Evolutionary conservation across 371 early-diverging fungal genomes (phyloP).

Genomic region (Pancytospora philotis): DNA sequence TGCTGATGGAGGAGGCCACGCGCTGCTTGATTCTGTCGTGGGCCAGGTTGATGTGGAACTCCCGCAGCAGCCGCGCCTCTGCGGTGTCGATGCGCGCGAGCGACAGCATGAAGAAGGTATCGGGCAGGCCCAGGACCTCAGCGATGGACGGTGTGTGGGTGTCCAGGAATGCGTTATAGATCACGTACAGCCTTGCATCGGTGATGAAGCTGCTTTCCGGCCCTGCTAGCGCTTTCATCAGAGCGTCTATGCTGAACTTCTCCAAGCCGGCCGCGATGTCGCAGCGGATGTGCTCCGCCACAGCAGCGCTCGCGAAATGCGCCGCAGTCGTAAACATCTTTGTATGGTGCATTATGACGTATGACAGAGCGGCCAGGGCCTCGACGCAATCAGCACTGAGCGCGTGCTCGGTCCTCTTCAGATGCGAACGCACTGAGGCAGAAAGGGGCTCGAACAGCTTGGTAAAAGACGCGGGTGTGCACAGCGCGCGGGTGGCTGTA

Average conservation of each 20-base stretch:
- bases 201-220: neutral
- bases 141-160: neutral
- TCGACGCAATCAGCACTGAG: neutral
- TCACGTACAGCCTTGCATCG: neutral
- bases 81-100: slow-evolving; percentile 4
- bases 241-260: neutral
- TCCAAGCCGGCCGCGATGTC: neutral
- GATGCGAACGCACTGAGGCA: too few species aligned
- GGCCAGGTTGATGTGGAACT: neutral
- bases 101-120: slow-evolving; percentile 4
- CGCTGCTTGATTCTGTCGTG: neutral
- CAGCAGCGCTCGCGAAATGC: neutral
- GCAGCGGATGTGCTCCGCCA: neutral
- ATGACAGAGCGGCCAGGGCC: neutral
- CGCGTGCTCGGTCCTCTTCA: too few species aligned
- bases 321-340: neutral
- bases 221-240: neutral
- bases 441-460: too few species aligned
- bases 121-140: slow-evolving; percentile 9
- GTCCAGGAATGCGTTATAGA: neutral
- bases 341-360: neutral
- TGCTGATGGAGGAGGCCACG: neutral
- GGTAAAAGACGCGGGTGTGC: too few species aligned
- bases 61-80: neutral
- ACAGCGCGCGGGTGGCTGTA: too few species aligned